These are phyloP conservation scores for Leccinum subgranulosum DNA, from an alignment of 768 basidiomycete genomes.

Conservation along the genomic window DNA sequence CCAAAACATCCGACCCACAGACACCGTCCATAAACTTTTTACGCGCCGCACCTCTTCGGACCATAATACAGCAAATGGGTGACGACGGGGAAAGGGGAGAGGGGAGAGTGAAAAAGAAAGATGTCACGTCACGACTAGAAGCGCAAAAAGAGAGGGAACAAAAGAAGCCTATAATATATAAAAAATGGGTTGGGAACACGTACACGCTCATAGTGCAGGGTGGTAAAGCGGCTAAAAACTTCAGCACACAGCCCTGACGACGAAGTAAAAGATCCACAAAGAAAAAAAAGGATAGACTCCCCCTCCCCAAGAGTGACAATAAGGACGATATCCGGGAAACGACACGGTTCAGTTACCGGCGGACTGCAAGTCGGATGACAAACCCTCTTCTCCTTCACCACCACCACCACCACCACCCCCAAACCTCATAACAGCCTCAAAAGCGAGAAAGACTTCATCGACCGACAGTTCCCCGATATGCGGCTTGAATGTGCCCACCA, in stretches of 20 bases:
- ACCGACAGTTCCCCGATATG: conserved; percentile 27
- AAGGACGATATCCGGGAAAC: conserved; percentile 13
- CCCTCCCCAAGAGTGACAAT: conserved; percentile 5
- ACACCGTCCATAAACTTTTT: conserved; percentile 13
- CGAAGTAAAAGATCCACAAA: conserved; percentile 10
- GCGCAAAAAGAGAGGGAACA: conserved; percentile 8
- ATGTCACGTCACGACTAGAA: conserved; percentile 22
- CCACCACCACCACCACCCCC: background rate
- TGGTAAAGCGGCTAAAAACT: conserved; percentile 9
- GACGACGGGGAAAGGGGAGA: background rate
- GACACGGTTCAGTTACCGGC: conserved; percentile 8
- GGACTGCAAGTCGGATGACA: conserved; percentile 14
- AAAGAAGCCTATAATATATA: conserved; percentile 33
- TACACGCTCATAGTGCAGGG: conserved; percentile 17
- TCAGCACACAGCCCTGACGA: conserved; percentile 13
- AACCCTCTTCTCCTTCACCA: background rate
- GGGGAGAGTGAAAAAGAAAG: conserved; percentile 2
- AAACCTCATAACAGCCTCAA: background rate
- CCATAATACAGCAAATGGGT: conserved; percentile 13
- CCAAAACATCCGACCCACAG: conserved; percentile 12
- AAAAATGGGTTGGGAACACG: conserved; percentile 19
- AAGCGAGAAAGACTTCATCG: conserved; percentile 19
- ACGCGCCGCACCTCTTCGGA: conserved; percentile 15
- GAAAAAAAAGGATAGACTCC: conserved; percentile 12
- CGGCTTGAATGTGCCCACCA: conserved; percentile 22